These are phyloP conservation scores for Fraxinus cuspidata DNA, from an alignment of 257 asterid genomes.

Conservation along the genomic window DNA sequence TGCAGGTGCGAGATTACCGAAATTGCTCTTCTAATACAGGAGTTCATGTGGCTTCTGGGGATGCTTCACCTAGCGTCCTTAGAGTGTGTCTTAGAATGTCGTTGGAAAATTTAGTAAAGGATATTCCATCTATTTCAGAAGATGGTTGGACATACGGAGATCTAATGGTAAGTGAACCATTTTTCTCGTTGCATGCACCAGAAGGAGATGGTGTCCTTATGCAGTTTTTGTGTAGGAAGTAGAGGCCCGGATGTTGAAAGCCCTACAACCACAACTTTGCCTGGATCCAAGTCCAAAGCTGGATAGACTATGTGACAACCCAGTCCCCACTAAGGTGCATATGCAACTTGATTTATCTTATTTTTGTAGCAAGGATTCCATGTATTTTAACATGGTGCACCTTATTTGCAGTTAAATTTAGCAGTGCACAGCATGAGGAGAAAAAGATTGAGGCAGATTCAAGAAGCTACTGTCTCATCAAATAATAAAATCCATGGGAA, in stretches of 20 bases:
- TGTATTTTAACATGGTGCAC: constrained; percentile 22
- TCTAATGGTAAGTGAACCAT: constrained; percentile 73
- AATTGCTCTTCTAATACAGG: constrained; percentile 63
- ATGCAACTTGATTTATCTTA: constrained; percentile 20
- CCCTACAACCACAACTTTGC: constrained; percentile 86
- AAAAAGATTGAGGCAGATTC: constrained; percentile 65
- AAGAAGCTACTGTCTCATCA: constrained; percentile 58
- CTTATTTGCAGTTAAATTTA: constrained; percentile 64
- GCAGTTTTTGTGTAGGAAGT: constrained; percentile 67
- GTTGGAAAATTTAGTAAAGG: constrained; percentile 88
- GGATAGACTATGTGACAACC: constrained; percentile 56
- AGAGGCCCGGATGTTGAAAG: constrained; percentile 90
- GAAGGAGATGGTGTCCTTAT: constrained; percentile 24
- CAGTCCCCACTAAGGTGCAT: constrained; percentile 59
- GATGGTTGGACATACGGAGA: constrained; percentile 96
- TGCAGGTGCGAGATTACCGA: constrained; percentile 86
- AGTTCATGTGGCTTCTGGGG: constrained; percentile 38
- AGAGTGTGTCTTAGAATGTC: constrained; percentile 75
- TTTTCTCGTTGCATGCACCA: constrained; percentile 20
- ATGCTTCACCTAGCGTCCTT: constrained; percentile 55
- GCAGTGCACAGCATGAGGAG: constrained; percentile 66
- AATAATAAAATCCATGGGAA: constrained; percentile 59
- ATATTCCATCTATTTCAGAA: constrained; percentile 78
- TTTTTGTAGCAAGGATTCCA: neutral
- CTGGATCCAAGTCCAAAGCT: constrained; percentile 80